These are phyloP conservation scores for Piper betle DNA, from an alignment of 164 flowering plant genomes.

Conservation along the genomic window DNA sequence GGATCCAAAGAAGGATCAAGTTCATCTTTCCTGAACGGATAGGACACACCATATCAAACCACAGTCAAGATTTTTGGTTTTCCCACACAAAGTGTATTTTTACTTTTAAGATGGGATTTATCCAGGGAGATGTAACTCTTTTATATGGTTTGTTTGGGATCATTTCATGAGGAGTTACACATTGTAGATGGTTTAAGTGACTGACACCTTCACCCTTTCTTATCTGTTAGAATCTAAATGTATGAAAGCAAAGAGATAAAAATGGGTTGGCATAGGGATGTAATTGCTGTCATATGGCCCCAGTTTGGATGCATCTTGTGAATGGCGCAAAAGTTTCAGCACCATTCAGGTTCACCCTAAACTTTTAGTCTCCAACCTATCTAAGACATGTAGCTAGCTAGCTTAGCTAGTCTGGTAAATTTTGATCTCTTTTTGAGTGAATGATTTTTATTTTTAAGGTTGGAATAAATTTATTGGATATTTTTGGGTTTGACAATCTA, in stretches of 20 bases:
- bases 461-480: too few relatives aligned
- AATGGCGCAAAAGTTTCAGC: background rate
- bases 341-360: background rate
- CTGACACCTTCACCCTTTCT: background rate
- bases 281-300: background rate
- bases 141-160: background rate
- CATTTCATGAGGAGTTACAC: background rate
- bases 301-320: background rate
- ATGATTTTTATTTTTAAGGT: too few relatives aligned
- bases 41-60: background rate
- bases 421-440: too few relatives aligned
- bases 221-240: background rate
- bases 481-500: too few relatives aligned
- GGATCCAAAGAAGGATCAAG: background rate
- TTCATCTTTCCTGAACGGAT: background rate
- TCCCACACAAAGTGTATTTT: background rate
- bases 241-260: background rate
- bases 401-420: too few relatives aligned
- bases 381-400: too few relatives aligned
- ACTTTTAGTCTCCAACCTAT: background rate
- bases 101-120: too few relatives aligned
- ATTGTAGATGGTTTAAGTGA: background rate
- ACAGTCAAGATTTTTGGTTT: background rate
- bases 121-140: too few relatives aligned
- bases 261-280: background rate